These are phyloP conservation scores for Podila epicladia DNA, from an alignment of 192 early-diverging fungal species.

Conservation along the genomic window DNA sequence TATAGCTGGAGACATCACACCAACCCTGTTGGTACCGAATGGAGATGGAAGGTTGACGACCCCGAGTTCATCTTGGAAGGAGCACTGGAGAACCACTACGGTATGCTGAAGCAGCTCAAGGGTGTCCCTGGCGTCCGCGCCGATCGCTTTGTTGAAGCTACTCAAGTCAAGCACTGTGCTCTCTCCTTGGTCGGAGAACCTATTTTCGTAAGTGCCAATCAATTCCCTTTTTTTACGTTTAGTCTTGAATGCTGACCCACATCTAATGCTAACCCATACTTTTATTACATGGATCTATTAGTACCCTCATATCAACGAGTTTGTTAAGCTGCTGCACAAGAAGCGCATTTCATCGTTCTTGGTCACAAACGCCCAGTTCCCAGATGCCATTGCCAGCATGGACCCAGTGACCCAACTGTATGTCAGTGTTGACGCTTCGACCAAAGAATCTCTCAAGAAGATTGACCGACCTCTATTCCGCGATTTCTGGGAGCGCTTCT, in stretches of 20 bases:
- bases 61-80: conserved; percentile 73
- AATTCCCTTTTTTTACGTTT: not conserved
- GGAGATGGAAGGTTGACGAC: conserved; percentile 78
- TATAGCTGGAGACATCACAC: conserved; percentile 76
- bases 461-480: conserved; percentile 79
- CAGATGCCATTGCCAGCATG: conserved; percentile 67
- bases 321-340: conserved; percentile 72
- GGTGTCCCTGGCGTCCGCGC: conserved; percentile 80
- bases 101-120: conserved; percentile 80
- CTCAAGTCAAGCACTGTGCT: conserved; percentile 71
- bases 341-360: conserved; percentile 76
- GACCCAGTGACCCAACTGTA: conserved; percentile 80
- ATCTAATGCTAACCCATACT: not conserved
- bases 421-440: conserved; percentile 79
- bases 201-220: conserved; percentile 55
- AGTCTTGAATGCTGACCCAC: not conserved
- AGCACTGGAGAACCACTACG: conserved; percentile 73
- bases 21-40: conserved; percentile 78
- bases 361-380: conserved; percentile 83
- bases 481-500: conserved; percentile 83
- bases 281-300: conserved; percentile 39
- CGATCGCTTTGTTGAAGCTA: conserved; percentile 78
- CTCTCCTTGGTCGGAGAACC: conserved; percentile 76
- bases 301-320: conserved; percentile 84
- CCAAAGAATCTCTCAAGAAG: conserved; percentile 78